Evolutionary conservation across 345 rosid genomes (phyloP).

Genomic region (Dimocarpus longan): DNA sequence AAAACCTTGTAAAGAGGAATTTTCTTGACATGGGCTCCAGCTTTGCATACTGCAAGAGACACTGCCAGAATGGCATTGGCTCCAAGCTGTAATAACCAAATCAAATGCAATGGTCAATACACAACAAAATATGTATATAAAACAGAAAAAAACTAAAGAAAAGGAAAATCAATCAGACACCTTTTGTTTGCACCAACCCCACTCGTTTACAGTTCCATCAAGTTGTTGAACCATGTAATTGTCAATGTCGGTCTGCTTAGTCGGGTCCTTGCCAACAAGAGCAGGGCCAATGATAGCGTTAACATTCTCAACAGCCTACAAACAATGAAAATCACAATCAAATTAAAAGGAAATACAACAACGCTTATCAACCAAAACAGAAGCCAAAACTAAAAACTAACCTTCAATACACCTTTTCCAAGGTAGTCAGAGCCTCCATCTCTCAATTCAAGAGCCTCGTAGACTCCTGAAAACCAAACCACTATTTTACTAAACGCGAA

Average conservation of each 20-base stretch:
- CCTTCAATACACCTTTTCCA: constrained; percentile 96
- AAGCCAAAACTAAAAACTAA: constrained; percentile 13
- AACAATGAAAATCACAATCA: not conserved
- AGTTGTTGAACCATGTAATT: constrained; percentile 90
- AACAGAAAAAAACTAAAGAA: not conserved
- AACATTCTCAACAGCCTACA: constrained; percentile 82
- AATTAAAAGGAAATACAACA: not conserved
- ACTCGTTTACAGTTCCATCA: constrained; percentile 95
- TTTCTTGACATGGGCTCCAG: constrained; percentile 69
- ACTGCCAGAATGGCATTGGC: constrained; percentile 96
- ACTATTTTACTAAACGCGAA: not conserved
- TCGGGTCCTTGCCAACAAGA: constrained; percentile 92
- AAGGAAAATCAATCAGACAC: constrained; percentile 28
- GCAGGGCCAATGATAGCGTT: constrained; percentile 85
- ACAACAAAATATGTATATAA: not conserved
- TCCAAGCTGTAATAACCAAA: constrained; percentile 62
- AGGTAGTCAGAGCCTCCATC: constrained; percentile 98
- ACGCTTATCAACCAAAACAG: not conserved
- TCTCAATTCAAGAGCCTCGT: constrained; percentile 94
- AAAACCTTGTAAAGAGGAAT: constrained; percentile 83
- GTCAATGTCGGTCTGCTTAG: constrained; percentile 80
- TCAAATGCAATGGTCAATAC: constrained; percentile 1
- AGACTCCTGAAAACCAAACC: constrained; percentile 52
- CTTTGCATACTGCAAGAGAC: constrained; percentile 93
- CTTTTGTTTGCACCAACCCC: constrained; percentile 99